Evolutionary conservation across 768 basidiomycete species (phyloP), one percentile per base, ranked within the genome.

Genomic region (Lentinula raphanica): DNA sequence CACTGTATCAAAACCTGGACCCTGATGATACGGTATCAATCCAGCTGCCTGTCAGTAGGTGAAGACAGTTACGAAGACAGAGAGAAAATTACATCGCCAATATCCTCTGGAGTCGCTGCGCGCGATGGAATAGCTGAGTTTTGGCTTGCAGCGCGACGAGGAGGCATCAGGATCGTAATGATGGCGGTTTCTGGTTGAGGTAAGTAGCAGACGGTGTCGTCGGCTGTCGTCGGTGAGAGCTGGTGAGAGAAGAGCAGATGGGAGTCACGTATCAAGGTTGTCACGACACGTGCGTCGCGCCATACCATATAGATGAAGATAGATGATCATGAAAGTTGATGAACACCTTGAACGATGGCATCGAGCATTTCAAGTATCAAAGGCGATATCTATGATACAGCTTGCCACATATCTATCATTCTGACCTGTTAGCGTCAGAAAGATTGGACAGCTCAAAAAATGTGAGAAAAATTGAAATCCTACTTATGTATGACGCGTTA

Each of bases 1-100:
- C n/a, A 92, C 81, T 21, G 74, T 84, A 65, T 91, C 90, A 63
- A 92, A 92, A 69, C 79, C 88, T 6, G 81, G 76, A 1, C 71
- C 68, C 86, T 88, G 59, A 27, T 36, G 15, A 49, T 48, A 42
- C 50, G 39, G 46, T 56, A 50, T 54, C 29, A 42, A 21, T 50
- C 25, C 39, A 28, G 40, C 40, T 28, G n/a, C 15, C 31, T 36
- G 23, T n/a, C 29, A 44, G 21, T 39, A 48, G 6, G 19, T 11
- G 25, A 45, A 8, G 13, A 50, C 32, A 31, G 27, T 59, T 11
- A 54, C 50, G 23, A n/a, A n/a, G n/a, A n/a, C n/a, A n/a, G n/a
- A n/a, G n/a, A 8, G 13, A 50, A 19, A 31, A n/a, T 59, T 11
- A 54, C 50, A 25, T 71, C 71, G 1, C 80, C 79, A 7, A 78